Conservation (phyloP, 2,329 filamentous ascomycete species). For the Stagonosporopsis tanaceti region DNA sequence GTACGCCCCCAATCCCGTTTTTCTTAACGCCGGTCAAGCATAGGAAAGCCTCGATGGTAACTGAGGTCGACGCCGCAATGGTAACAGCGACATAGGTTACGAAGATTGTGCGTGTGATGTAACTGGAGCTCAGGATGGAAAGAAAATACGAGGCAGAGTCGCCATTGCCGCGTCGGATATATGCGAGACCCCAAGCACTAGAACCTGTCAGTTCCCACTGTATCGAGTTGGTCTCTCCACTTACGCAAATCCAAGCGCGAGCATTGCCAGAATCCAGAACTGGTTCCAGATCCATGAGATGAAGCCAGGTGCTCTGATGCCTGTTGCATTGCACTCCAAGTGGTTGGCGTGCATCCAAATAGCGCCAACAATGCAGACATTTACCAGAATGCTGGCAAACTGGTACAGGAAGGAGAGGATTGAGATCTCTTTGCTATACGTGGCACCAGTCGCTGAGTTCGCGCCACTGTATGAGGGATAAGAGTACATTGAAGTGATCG, state of each 20-base stretch:
- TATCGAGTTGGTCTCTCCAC: neutral
- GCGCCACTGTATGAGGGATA: slow-evolving; percentile 22
- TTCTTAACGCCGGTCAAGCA: slow-evolving; percentile 25
- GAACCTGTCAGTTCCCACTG: neutral
- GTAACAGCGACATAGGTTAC: slow-evolving; percentile 21
- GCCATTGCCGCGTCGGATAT: slow-evolving; percentile 12
- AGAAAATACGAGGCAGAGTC: slow-evolving; percentile 20
- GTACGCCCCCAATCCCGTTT: slow-evolving; percentile 24
- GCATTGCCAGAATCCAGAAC: slow-evolving; percentile 26
- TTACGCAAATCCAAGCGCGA: slow-evolving; percentile 25
- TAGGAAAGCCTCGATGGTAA: slow-evolving; percentile 21
- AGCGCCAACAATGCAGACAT: slow-evolving; percentile 35
- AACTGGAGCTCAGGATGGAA: slow-evolving; percentile 11
- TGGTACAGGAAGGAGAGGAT: slow-evolving; percentile 30
- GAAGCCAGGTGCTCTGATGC: slow-evolving; percentile 24
- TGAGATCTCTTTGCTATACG: slow-evolving; percentile 24
- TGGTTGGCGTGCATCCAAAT: slow-evolving; percentile 33
- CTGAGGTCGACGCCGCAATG: slow-evolving; percentile 22
- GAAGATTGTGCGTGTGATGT: slow-evolving; percentile 19
- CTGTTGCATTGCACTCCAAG: slow-evolving; percentile 26
- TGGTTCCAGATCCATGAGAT: slow-evolving; percentile 24
- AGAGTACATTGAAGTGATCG: slow-evolving; percentile 26
- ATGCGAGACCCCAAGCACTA: slow-evolving; percentile 23
- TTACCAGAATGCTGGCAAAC: slow-evolving; percentile 25
- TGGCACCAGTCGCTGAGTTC: neutral